Evolutionary conservation across 139 green algal species (phyloP), one percentile per base, ranked within the genome.

Genomic region (Choricystis sp.): DNA sequence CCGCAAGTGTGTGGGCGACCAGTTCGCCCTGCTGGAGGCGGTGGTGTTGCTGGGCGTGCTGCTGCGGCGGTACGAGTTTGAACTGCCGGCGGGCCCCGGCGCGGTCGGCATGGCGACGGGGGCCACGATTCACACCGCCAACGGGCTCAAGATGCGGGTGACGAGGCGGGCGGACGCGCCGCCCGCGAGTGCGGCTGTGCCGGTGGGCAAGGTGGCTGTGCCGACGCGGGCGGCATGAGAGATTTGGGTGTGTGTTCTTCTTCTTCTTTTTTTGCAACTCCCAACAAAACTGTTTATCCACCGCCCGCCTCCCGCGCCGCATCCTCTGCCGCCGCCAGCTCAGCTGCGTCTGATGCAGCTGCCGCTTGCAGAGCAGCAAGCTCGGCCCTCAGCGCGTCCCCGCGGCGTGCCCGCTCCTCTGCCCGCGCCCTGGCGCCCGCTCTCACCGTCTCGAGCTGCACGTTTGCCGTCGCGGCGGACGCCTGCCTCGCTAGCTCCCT

Each of bases 1-100:
- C 4, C 81, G 94, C 60, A 98, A 98, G 74, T 99, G 94, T 69
- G 79, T 99, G 19, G 94, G 94, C 22, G 94, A 99, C 76, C 93
- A 98, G 74, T 99, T 99, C 81, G 94, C 94, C 0, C 59, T 95
- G 61, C 78, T 89, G 28, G 89, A 96, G 76, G 84, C 84, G 4
- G 80, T 75, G 1, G 83, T 96, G 24, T 76, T 79, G 3, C 31
- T 94, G 26, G 74, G 82, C 9, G 95, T 98, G 89, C 72, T 96
- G 57, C 65, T 96, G 30, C 71, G 84, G 40, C 79, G 81, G 27
- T 95, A 83, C 73, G 77, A 69, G 14, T 95, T 70, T 56, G 26
- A 61, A 19, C 28, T 71, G 30, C 56, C 59, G 48, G 40, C n/a
- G 16, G 23, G 60, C n/a, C 25, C 4, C 26, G 16, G 65, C 49